Base-by-base conservation (phyloP, 176 grass and related monocot species). In the Carex scoparia region DNA sequence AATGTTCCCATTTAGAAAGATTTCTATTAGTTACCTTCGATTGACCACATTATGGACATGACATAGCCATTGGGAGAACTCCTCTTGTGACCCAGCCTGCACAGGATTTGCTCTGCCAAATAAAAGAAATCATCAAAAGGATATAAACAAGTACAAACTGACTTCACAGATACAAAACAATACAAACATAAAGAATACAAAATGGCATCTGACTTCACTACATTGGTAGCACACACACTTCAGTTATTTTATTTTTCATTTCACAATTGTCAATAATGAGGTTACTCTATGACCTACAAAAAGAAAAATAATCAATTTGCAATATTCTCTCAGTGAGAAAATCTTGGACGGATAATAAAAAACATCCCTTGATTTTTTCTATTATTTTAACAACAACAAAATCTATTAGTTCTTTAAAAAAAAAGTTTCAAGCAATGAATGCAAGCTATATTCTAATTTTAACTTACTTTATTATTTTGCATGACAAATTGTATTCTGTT, bases 11-110 rank as follows among this genome's bases (percentile, higher is more conserved):
- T 13, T 54, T 15, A 56, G 27, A 23, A 2, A 33, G 55, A 7
- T 7, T 15, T 53, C 11, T 51, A 15, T 23, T 82, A 81, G 63
- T 89, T 89, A 98, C 96, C 96, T 98, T 89, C 93, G 82, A 79
- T 98, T 98, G 84, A 98, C 96, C 18, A 95, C 90, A 60, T 95
- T 98, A 80, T 98, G 96, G 32, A 92, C 84, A 80, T 98, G 91
- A 85, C 96, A 98, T 66, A 98, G 65, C 93, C 93, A 98, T 77
- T 92, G 87, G 66, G 96, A 95, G 81, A 98, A 95, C 71, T 98
- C 91, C 40, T 84, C 90, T 83, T 92, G 95, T 62, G 93, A 98
- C 70, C 93, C 91, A 85, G 90, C 91, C 82, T 92, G 93, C n/a
- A 98, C 91, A 59, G 96, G 93, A 84, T 93, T 95, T 84, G 84